Conservation (phyloP, 2,329 filamentous ascomycete species). For the Blastomyces emzantsi region DNA sequence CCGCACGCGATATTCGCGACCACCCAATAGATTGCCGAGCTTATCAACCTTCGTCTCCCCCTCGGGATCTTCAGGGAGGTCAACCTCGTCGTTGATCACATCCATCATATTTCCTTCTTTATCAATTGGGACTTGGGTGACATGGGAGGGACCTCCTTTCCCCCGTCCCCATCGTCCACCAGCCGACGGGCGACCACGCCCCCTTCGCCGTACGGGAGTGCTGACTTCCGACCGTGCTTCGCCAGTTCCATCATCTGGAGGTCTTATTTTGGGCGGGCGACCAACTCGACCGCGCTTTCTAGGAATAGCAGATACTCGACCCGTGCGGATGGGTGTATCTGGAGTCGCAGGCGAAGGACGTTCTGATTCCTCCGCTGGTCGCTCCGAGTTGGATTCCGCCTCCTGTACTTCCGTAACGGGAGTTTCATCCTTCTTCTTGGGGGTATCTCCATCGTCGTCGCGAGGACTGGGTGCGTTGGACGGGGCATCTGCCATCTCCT, state of each 20-base stretch:
- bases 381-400: constrained; percentile 24
- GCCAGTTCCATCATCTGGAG: constrained; percentile 49
- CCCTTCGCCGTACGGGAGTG: constrained; percentile 51
- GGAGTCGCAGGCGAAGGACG: constrained; percentile 28
- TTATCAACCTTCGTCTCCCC: constrained; percentile 94
- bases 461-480: constrained; percentile 24
- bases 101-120: constrained; percentile 89
- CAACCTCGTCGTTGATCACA: constrained; percentile 85
- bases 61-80: constrained; percentile 74
- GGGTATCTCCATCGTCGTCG: constrained; percentile 26
- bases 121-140: constrained; percentile 77
- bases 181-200: constrained; percentile 49
- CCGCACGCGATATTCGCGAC: constrained; percentile 86
- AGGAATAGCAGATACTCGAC: constrained; percentile 49
- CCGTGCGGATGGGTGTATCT: constrained; percentile 45
- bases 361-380: constrained; percentile 35
- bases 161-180: constrained; percentile 63
- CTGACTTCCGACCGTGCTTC: constrained; percentile 35
- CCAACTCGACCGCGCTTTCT: constrained; percentile 64
- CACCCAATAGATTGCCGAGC: constrained; percentile 69
- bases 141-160: constrained; percentile 63
- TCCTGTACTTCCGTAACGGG: constrained; percentile 16
- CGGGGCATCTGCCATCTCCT: constrained; percentile 36
- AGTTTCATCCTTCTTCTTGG: constrained; percentile 11
- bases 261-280: constrained; percentile 74